Base-by-base conservation (phyloP, 257 asterid genomes). In the Lavandula angustifolia region DNA sequence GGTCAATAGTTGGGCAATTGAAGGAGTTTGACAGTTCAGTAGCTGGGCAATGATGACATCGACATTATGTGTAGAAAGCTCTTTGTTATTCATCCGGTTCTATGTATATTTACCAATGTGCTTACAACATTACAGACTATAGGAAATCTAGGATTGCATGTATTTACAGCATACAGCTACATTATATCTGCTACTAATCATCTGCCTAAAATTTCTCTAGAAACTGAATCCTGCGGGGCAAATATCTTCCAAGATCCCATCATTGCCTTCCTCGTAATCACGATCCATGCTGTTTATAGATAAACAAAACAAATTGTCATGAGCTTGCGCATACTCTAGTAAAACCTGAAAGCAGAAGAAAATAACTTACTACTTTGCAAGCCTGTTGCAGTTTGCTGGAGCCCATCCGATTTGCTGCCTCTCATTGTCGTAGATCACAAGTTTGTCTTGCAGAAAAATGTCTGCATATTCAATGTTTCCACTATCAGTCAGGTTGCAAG, bases 371-470 rank as follows among this genome's bases (percentile, higher is more conserved):
- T 49, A 82, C 79, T 79, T 82, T 54, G 78, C 80, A 63, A 72
- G 83, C 80, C 82, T 76, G 85, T 79, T 70, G 82, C 87, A 82
- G 79, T 74, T 72, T 3, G 87, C 87, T 22, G 75, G 72, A 11
- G 81, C 76, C 97, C 97, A 94, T 68, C 97, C 99, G 7, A 90
- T 74, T 54, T 46, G 80, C 49, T 68, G 86, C 13, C 69, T 84
- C 80, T 94, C 96, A 22, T 90, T 85, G 62, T 94, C 91, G 38
- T 87, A 94, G 50, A 94, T 79, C 84, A 94, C 95, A 65, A 94
- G 75, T 79, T 90, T 94, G 67, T 94, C 94, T 72, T 75, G 86
- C 60, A 94, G 66, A 12, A 91, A 94, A 14, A 90, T 75, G 78
- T 94, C 97, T 94, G 81, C 63, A 73, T 10, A 69, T 22, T 3